Evolutionary conservation across 305 asterid species (phyloP).

Genomic region (Fraxinus ornus): DNA sequence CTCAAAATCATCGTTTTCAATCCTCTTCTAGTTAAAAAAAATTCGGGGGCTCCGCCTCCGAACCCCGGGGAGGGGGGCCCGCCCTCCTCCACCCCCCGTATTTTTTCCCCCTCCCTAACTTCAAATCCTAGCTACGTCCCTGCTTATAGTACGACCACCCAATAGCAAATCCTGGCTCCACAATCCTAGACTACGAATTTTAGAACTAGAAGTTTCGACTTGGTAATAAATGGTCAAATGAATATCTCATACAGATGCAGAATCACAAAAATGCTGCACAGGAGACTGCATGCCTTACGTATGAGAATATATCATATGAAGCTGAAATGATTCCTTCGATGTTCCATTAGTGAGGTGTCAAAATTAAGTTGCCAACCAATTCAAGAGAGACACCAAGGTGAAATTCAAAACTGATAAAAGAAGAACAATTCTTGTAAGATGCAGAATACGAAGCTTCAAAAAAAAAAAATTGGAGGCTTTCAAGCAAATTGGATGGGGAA

Average conservation of each 20-base stretch:
- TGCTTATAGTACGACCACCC: neutral
- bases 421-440: neutral
- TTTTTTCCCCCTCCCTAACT: too few relatives aligned
- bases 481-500: neutral
- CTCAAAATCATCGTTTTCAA: too few relatives aligned
- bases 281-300: slow-evolving; percentile 20
- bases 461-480: neutral
- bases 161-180: neutral
- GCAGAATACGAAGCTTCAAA: neutral
- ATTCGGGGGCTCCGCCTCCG: too few relatives aligned
- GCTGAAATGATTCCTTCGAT: slow-evolving; percentile 76
- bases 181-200: neutral
- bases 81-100: too few relatives aligned
- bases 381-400: slow-evolving; percentile 78
- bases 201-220: neutral
- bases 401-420: slow-evolving; percentile 62
- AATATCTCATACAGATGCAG: neutral
- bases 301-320: slow-evolving; percentile 74
- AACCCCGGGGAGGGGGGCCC: too few relatives aligned
- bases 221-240: neutral
- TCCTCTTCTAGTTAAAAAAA: too few relatives aligned
- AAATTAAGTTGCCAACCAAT: slow-evolving; percentile 66
- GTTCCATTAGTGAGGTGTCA: slow-evolving; percentile 83
- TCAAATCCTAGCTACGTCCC: too few relatives aligned
- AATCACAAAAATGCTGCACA: neutral